Percentiles rank a stretch among this genome's conserved stretches.
phyloP scores from a whole-genome alignment of 306 rosid species.

The Lablab purpureus region DNA sequence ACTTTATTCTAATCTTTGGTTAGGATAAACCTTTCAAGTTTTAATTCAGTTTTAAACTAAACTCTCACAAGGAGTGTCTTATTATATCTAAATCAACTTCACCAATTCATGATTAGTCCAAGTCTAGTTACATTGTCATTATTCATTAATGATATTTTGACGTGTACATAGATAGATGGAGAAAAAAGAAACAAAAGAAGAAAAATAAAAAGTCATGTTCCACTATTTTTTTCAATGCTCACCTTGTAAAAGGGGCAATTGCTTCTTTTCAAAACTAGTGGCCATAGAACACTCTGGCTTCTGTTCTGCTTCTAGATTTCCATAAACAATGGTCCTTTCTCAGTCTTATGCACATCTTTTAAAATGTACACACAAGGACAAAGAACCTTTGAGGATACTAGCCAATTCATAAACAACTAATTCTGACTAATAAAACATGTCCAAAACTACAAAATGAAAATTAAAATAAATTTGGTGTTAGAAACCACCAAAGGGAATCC shows the following conservation, averaged over 20 bases:
- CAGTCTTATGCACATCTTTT: background rate
- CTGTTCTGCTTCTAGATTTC: constrained; percentile 26
- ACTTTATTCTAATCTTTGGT: constrained; percentile 15
- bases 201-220: background rate
- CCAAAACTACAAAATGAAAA: constrained; percentile 18
- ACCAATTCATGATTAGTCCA: constrained; percentile 33
- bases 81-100: constrained; percentile 29
- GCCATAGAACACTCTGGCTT: constrained; percentile 5
- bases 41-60: background rate
- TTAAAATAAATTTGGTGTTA: background rate
- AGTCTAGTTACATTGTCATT: constrained; percentile 30
- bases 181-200: background rate
- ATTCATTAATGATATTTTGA: constrained; percentile 24
- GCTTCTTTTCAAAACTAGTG: constrained; percentile 15
- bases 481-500: constrained; percentile 36
- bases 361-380: background rate
- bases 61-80: background rate
- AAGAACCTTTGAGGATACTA: constrained; percentile 38
- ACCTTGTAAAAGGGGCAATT: background rate
- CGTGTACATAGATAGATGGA: background rate
- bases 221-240: background rate
- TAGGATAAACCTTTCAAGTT: constrained; percentile 32
- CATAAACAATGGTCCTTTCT: constrained; percentile 4
- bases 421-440: constrained; percentile 13
- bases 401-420: constrained; percentile 43